phyloP scores from a whole-genome alignment of 208 protist genomes.

The Trypanosoma lewisi region DNA sequence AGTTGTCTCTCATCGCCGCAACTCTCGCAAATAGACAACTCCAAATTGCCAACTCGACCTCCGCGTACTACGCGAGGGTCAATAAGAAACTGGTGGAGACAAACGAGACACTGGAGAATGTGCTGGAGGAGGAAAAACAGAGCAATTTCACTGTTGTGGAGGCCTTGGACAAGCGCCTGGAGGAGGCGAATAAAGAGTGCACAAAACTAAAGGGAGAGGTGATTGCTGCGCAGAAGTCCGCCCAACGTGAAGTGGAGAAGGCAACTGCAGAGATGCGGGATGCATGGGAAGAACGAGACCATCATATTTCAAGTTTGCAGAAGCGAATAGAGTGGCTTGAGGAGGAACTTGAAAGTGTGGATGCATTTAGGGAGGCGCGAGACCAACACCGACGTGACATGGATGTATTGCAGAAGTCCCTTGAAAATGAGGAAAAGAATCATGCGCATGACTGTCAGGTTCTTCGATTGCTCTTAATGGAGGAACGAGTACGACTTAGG shows the following conservation, averaged over 20 bases:
- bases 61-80: constrained; percentile 12
- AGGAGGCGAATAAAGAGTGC: background rate
- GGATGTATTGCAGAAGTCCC: constrained; percentile 31
- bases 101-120: constrained; percentile 11
- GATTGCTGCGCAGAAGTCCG: background rate
- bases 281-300: constrained; percentile 37
- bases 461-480: constrained; percentile 62
- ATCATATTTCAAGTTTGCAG: constrained; percentile 41
- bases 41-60: constrained; percentile 1
- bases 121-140: constrained; percentile 8
- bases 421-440: constrained; percentile 26
- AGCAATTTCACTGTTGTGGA: constrained; percentile 5
- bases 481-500: constrained; percentile 68
- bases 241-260: constrained; percentile 9
- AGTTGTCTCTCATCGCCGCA: constrained; percentile 23
- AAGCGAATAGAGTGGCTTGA: constrained; percentile 54
- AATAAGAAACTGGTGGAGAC: background rate
- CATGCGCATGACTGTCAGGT: constrained; percentile 27
- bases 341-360: constrained; percentile 44
- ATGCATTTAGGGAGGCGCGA: constrained; percentile 51
- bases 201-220: constrained; percentile 3
- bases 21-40: constrained; percentile 35
- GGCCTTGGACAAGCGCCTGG: constrained; percentile 5
- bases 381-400: constrained; percentile 51
- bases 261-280: constrained; percentile 17